Percentiles rank a stretch among this genome's conserved stretches.
These are phyloP conservation scores for Vickermania spadyakhi DNA, from an alignment of 208 protist genomes.

Conservation along the genomic window DNA sequence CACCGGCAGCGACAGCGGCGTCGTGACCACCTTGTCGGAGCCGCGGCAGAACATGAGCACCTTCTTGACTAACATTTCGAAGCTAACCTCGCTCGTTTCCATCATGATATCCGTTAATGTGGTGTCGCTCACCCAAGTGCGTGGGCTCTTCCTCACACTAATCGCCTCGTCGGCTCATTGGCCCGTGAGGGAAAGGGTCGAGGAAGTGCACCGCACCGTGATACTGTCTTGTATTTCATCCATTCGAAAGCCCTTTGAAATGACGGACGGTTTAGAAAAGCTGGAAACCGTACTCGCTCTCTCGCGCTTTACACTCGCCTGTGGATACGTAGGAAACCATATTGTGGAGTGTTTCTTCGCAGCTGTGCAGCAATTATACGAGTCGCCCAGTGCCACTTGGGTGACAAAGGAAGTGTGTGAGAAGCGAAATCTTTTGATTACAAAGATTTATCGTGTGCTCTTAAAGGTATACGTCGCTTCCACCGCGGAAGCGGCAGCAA, in stretches of 20 bases:
- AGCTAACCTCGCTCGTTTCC: not conserved
- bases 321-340: not conserved
- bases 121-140: not conserved
- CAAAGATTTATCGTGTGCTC: not conserved
- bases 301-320: not conserved
- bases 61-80: not conserved
- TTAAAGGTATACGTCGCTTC: not conserved
- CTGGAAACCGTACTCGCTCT: not conserved
- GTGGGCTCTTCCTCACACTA: not conserved
- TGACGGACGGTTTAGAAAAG: not conserved
- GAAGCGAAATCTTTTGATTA: not conserved
- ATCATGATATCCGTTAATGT: not conserved
- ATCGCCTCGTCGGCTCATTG: not conserved
- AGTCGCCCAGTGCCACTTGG: not conserved
- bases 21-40: not conserved
- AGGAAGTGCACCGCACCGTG: not conserved
- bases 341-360: not conserved
- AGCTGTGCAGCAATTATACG: not conserved
- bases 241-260: constrained; percentile 1
- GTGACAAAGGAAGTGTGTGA: not conserved
- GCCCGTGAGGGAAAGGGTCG: not conserved
- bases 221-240: not conserved
- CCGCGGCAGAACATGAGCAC: not conserved
- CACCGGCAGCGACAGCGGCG: not conserved
- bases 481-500: not conserved